A percentile compares a stretch with the other conserved stretches of the same genome.
These are phyloP conservation scores for Tagetes erecta DNA, from an alignment of 129 eudicot species.

Conservation along the genomic window DNA sequence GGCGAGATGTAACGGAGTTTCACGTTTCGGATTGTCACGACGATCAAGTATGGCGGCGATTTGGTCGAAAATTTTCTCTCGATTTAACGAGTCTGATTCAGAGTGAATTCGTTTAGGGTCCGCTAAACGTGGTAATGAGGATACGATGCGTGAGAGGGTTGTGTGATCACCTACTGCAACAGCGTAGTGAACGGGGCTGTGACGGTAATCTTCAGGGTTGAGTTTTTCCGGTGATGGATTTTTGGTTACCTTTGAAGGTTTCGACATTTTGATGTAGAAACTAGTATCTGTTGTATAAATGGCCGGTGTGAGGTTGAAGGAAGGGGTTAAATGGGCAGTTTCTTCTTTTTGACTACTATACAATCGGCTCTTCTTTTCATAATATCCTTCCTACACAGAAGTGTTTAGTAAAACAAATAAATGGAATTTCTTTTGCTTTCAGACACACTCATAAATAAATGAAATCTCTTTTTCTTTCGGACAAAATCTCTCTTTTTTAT, in stretches of 20 bases:
- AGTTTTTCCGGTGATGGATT: conserved; percentile 41
- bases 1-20: conserved; percentile 85
- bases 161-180: conserved; percentile 63
- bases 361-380: conserved; percentile 33
- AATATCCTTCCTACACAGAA: background rate
- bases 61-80: conserved; percentile 56
- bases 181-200: conserved; percentile 80
- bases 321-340: conserved; percentile 24
- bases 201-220: conserved; percentile 56
- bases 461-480: too few relatives aligned
- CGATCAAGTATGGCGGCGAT: conserved; percentile 69
- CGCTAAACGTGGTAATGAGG: conserved; percentile 55
- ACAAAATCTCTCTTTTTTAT: too few relatives aligned
- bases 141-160: conserved; percentile 49
- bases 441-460: background rate
- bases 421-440: conserved; percentile 6
- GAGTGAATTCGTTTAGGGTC: conserved; percentile 51
- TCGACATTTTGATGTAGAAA: conserved; percentile 41
- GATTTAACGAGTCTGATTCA: conserved; percentile 63
- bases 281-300: background rate
- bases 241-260: conserved; percentile 36
- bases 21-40: conserved; percentile 67
- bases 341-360: conserved; percentile 23
- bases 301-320: background rate
- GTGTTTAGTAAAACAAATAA: background rate